Conservation (phyloP, 495 filamentous ascomycete genomes). For the Trichoderma parareesei region DNA sequence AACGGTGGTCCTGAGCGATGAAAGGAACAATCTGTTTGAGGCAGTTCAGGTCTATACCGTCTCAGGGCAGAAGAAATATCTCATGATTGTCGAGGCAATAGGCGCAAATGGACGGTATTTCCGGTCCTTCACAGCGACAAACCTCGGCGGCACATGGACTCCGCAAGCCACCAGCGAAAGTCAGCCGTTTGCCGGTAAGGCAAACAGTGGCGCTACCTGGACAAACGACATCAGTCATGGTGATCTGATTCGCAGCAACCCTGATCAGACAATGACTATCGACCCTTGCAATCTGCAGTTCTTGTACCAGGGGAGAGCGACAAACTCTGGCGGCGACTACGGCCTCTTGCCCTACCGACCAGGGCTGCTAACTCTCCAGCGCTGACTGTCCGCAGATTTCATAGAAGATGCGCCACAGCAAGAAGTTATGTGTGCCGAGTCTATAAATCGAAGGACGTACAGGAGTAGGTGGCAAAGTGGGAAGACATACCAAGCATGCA, state of each 20-base stretch:
- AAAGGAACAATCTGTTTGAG: constrained; percentile 51
- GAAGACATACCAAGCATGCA: no score
- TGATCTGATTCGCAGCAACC: constrained; percentile 44
- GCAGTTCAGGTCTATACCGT: constrained; percentile 57
- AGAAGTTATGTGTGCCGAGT: no score
- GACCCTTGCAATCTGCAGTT: constrained; percentile 52
- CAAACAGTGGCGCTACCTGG: constrained; percentile 54
- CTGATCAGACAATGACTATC: constrained; percentile 50
- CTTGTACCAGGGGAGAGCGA: constrained; percentile 47
- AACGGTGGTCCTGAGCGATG: constrained; percentile 42
- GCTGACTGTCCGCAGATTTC: background rate
- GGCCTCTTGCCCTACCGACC: constrained; percentile 41
- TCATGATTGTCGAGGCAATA: constrained; percentile 59
- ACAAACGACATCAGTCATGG: constrained; percentile 58
- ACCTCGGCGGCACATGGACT: constrained; percentile 47
- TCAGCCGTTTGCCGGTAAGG: constrained; percentile 51
- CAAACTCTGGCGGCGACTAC: constrained; percentile 30
- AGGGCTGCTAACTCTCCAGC: constrained; percentile 42
- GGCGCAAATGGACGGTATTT: constrained; percentile 52
- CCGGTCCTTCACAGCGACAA: constrained; percentile 52
- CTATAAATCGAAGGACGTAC: no score
- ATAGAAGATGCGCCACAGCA: background rate
- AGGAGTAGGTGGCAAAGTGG: no score
- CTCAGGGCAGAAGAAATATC: constrained; percentile 41
- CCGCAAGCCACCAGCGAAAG: constrained; percentile 42